phyloP scores from a whole-genome alignment of 1,139 yeast genomes.

The Protomyces gravidus region DNA sequence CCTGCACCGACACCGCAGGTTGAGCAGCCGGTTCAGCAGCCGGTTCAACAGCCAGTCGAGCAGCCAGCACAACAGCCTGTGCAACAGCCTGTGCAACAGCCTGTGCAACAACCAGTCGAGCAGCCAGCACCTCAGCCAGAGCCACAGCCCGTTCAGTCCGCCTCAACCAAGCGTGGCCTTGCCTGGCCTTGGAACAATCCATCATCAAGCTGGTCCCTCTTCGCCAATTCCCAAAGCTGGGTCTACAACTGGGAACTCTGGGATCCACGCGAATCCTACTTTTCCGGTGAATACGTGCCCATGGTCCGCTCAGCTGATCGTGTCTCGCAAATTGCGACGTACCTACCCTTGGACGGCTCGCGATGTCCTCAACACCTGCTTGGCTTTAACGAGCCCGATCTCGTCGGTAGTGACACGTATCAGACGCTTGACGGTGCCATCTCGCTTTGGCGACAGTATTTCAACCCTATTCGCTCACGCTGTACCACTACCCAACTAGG shows the following conservation, averaged over 20 bases:
- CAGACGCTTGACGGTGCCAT: constrained; percentile 26
- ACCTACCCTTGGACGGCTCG: background rate
- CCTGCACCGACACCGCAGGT: background rate
- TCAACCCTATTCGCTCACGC: constrained; percentile 19
- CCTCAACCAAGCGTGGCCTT: constrained; percentile 26
- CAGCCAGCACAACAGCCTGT: background rate
- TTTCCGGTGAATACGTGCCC: constrained; percentile 19
- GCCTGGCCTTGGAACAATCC: constrained; percentile 26
- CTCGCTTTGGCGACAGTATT: constrained; percentile 18
- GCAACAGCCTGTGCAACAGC: background rate
- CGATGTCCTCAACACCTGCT: constrained; percentile 12
- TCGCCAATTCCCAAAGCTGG: constrained; percentile 20
- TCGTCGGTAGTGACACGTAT: constrained; percentile 14
- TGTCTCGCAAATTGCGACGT: constrained; percentile 11
- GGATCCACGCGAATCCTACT: constrained; percentile 12
- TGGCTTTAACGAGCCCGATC: constrained; percentile 31
- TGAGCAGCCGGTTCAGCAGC: background rate
- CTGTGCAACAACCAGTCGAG: background rate
- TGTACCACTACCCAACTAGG: constrained; percentile 22
- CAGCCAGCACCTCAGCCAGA: background rate
- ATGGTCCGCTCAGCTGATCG: constrained; percentile 13
- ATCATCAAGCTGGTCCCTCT: constrained; percentile 8
- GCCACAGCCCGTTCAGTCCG: background rate
- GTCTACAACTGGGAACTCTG: constrained; percentile 28
- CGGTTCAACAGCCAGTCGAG: background rate